Conservation (phyloP, 768 basidiomycete species). For the Rhizopogon sp. region DNA sequence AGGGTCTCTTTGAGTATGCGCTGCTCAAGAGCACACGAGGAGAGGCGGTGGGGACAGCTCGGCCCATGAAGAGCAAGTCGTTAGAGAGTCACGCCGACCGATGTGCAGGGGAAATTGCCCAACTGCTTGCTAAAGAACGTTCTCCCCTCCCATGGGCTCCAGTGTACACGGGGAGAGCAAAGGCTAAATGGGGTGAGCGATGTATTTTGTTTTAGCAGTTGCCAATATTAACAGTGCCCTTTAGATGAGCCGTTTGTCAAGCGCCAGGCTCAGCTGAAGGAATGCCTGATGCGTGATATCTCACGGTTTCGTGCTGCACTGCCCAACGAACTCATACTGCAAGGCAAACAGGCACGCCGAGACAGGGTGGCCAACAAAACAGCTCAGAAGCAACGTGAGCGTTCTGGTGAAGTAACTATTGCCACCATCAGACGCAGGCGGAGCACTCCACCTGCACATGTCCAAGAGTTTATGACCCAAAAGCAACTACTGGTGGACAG, state of each 20-base stretch:
- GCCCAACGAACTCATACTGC: slow-evolving; percentile 42
- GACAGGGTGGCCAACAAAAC: slow-evolving; percentile 65
- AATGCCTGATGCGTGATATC: slow-evolving; percentile 34
- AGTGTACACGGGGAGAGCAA: neutral
- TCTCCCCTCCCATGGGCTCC: neutral
- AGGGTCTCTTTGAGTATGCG: slow-evolving; percentile 34
- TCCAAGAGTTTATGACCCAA: slow-evolving; percentile 48
- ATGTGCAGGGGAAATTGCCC: neutral
- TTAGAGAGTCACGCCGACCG: neutral
- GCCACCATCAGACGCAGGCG: slow-evolving; percentile 42
- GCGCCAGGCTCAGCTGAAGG: slow-evolving; percentile 15
- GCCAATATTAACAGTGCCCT: neutral
- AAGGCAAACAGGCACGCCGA: slow-evolving; percentile 50
- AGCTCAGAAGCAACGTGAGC: slow-evolving; percentile 53
- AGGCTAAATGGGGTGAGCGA: neutral
- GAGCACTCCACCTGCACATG: slow-evolving; percentile 60
- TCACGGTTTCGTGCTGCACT: slow-evolving; percentile 39
- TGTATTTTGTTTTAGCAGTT: neutral
- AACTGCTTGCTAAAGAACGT: neutral
- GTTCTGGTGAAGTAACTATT: slow-evolving; percentile 53
- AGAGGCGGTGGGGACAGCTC: neutral
- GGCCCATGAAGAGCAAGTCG: neutral
- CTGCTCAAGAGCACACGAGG: slow-evolving; percentile 1
- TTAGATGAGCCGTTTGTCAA: neutral
- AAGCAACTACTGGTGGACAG: slow-evolving; percentile 43